Evolutionary conservation across 2,329 filamentous ascomycete species (phyloP).

Genomic region (Cladobotryum mycophilum): DNA sequence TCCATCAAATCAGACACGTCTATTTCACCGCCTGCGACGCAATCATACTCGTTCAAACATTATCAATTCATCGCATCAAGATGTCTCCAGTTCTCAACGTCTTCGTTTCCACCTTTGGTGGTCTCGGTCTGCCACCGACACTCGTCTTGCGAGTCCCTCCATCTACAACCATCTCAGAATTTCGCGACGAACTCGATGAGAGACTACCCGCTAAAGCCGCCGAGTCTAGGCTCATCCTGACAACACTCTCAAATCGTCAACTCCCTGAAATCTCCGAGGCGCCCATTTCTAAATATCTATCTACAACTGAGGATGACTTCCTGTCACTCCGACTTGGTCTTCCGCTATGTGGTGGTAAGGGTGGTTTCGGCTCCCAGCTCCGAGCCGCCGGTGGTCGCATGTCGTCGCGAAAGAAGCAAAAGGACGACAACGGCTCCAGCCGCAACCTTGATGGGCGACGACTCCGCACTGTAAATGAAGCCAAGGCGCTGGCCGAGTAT

Average conservation of each 20-base stretch:
- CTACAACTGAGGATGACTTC: conserved; percentile 54
- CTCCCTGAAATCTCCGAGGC: conserved; percentile 48
- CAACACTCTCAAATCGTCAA: conserved; percentile 72
- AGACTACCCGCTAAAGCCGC: conserved; percentile 55
- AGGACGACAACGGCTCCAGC: conserved; percentile 82
- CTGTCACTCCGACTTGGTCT: conserved; percentile 75
- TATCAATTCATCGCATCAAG: neutral
- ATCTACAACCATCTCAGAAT: conserved; percentile 58
- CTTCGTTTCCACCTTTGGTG: conserved; percentile 76
- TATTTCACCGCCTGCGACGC: no score
- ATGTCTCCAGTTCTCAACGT: conserved; percentile 56
- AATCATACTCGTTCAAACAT: neutral
- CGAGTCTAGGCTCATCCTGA: conserved; percentile 63
- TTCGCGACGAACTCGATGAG: conserved; percentile 57
- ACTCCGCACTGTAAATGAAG: conserved; percentile 86
- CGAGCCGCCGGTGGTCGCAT: conserved; percentile 96
- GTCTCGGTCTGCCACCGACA: conserved; percentile 76
- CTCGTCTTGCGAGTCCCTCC: conserved; percentile 67
- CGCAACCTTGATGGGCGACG: conserved; percentile 89
- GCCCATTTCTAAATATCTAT: conserved; percentile 57
- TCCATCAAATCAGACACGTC: neutral
- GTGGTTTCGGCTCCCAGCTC: conserved; percentile 94
- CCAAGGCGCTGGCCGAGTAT: conserved; percentile 91
- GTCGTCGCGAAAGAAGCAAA: conserved; percentile 87
- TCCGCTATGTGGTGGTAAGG: conserved; percentile 85